phyloP scores from a whole-genome alignment of 106 monocot species.

The Agapanthus africanus region DNA sequence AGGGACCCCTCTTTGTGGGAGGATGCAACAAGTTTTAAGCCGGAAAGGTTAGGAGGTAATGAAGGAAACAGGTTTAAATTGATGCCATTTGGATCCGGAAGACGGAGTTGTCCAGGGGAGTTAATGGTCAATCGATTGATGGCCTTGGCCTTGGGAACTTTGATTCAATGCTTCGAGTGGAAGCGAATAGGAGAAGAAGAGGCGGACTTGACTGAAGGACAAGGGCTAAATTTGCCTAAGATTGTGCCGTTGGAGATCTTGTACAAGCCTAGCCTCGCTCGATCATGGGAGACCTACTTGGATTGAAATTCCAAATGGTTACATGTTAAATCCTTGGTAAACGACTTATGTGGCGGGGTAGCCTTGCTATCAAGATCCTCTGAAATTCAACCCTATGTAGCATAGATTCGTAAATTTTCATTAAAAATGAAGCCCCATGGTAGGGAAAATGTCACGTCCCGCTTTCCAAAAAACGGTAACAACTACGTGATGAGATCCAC shows the following conservation, averaged over 20 bases:
- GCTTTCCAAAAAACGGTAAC: too few relatives aligned
- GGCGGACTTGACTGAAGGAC: neutral
- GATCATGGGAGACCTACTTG: too few relatives aligned
- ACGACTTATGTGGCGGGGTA: too few relatives aligned
- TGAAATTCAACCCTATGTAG: too few relatives aligned
- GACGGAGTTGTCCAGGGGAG: constrained; percentile 16
- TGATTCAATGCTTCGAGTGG: constrained; percentile 2
- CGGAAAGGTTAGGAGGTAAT: constrained; percentile 42
- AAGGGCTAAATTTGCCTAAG: neutral
- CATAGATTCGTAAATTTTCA: too few relatives aligned
- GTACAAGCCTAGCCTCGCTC: constrained; percentile 14
- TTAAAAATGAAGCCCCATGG: too few relatives aligned
- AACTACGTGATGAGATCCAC: too few relatives aligned
- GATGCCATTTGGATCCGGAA: constrained; percentile 14
- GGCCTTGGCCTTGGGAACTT: neutral
- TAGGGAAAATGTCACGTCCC: too few relatives aligned
- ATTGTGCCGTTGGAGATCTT: neutral
- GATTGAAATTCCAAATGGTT: too few relatives aligned
- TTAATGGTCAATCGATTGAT: neutral
- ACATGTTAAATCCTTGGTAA: too few relatives aligned
- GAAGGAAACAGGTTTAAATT: too few relatives aligned
- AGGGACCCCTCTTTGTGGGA: constrained; percentile 16
- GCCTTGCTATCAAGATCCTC: too few relatives aligned
- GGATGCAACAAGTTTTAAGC: constrained; percentile 18
- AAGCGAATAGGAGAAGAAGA: neutral